Percentiles rank a stretch among this genome's conserved stretches.
These are phyloP conservation scores for Globisporangium paroecandrum DNA, from an alignment of 352 stramenopile species.

Conservation along the genomic window DNA sequence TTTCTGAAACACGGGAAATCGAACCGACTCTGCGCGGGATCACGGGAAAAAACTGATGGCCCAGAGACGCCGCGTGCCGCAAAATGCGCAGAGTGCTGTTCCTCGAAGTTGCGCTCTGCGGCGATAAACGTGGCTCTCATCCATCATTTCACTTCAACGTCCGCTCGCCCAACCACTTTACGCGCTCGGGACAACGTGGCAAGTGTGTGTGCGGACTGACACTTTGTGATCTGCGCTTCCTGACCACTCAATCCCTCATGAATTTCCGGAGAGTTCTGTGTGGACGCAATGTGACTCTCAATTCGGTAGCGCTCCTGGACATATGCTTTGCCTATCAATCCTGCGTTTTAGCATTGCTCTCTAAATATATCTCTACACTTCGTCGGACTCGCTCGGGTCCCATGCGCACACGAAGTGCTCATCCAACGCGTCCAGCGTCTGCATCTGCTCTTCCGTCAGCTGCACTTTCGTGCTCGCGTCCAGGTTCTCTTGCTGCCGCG, in stretches of 20 bases:
- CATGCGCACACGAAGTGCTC: constrained; percentile 41
- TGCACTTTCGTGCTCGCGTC: constrained; percentile 30
- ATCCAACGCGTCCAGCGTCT: constrained; percentile 34
- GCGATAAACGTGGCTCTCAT: not conserved
- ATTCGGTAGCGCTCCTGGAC: not conserved
- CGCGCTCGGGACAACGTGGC: not conserved
- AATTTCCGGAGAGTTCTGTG: not conserved
- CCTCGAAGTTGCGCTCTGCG: not conserved
- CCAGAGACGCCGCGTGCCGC: not conserved
- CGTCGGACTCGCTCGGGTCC: constrained; percentile 50
- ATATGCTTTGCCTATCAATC: not conserved
- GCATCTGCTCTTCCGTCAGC: constrained; percentile 30
- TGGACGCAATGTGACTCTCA: not conserved
- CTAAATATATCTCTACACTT: constrained; percentile 22
- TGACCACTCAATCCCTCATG: not conserved
- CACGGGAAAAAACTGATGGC: constrained; percentile 15
- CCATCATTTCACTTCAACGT: constrained; percentile 2
- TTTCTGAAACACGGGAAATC: not conserved
- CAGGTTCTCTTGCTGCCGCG: constrained; percentile 49
- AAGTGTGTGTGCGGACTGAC: not conserved
- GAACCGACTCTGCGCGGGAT: not conserved
- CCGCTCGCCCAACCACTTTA: not conserved
- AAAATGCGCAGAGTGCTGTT: constrained; percentile 1
- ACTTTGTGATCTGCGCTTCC: not conserved
- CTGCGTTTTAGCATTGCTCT: not conserved